A percentile compares a stretch with the other conserved stretches of the same genome.
These are phyloP conservation scores for Phytomonas sp. DNA, from an alignment of 208 protist genomes.

Conservation along the genomic window DNA sequence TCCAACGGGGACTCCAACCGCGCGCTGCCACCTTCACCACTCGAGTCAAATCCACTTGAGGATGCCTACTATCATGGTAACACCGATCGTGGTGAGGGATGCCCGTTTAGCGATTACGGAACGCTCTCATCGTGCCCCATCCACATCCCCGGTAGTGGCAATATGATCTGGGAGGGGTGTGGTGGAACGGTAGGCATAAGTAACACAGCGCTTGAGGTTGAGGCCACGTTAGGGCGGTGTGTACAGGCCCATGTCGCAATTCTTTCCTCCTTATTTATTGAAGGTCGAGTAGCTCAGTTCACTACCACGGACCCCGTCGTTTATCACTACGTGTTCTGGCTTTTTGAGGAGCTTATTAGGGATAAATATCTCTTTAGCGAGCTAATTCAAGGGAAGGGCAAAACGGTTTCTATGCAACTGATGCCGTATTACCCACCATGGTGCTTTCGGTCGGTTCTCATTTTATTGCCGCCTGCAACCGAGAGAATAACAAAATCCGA, in stretches of 20 bases:
- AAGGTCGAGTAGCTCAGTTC: constrained; percentile 54
- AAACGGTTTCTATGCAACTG: neutral
- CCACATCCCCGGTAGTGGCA: constrained; percentile 20
- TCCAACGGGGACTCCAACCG: constrained; percentile 22
- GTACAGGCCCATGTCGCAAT: constrained; percentile 62
- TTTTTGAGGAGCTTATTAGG: constrained; percentile 40
- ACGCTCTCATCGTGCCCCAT: constrained; percentile 25
- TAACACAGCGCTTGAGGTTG: neutral
- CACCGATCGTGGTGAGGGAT: constrained; percentile 46
- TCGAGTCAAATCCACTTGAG: constrained; percentile 20
- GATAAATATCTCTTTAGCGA: constrained; percentile 22
- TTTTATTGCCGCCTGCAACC: constrained; percentile 34
- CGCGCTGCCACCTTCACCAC: constrained; percentile 22
- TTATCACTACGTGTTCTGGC: constrained; percentile 41
- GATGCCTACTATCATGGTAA: constrained; percentile 73
- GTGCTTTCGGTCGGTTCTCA: constrained; percentile 28
- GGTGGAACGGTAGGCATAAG: neutral
- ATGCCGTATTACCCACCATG: constrained; percentile 46
- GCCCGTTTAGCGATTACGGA: constrained; percentile 49
- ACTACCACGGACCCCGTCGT: constrained; percentile 33
- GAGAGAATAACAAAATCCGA: constrained; percentile 5
- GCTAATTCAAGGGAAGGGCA: constrained; percentile 1
- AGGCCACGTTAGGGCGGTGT: constrained; percentile 23
- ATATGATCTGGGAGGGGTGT: neutral
- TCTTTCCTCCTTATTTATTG: constrained; percentile 58